Percentiles rank a stretch among this genome's conserved stretches.
phyloP scores from a whole-genome alignment of 164 flowering plant species.

The Brasenia schreberi region DNA sequence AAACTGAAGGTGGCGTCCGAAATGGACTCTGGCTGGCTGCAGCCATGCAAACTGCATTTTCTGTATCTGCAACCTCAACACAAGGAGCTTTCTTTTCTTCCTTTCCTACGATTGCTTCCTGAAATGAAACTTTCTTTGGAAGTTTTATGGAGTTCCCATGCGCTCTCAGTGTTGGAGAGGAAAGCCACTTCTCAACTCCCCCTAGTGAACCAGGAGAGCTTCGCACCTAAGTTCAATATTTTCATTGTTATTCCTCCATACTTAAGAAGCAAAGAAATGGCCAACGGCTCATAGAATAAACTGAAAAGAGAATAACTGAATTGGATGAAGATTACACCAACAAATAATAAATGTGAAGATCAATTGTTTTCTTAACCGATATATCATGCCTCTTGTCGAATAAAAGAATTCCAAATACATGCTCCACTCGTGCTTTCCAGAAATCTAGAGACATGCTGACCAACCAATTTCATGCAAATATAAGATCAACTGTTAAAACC shows the following conservation, averaged over 20 bases:
- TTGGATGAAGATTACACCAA: too few relatives aligned
- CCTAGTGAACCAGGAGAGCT: constrained; percentile 21
- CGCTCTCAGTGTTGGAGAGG: constrained; percentile 39
- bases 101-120: constrained; percentile 20
- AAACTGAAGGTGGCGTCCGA: constrained; percentile 75
- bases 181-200: constrained; percentile 41
- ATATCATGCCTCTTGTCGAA: too few relatives aligned
- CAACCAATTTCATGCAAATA: too few relatives aligned
- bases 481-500: too few relatives aligned
- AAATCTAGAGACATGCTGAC: too few relatives aligned
- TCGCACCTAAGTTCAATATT: constrained; percentile 16
- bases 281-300: neutral
- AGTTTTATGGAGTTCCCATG: constrained; percentile 18
- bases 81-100: constrained; percentile 9
- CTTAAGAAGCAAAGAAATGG: neutral
- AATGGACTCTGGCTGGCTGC: constrained; percentile 52
- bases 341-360: too few relatives aligned
- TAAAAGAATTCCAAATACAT: too few relatives aligned
- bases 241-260: neutral
- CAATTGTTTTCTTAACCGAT: too few relatives aligned
- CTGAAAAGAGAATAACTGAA: too few relatives aligned
- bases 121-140: constrained; percentile 18
- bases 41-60: constrained; percentile 5
- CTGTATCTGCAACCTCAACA: constrained; percentile 8
- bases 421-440: too few relatives aligned